Conservation (phyloP, 768 basidiomycete genomes). For the Trametes elegans region DNA sequence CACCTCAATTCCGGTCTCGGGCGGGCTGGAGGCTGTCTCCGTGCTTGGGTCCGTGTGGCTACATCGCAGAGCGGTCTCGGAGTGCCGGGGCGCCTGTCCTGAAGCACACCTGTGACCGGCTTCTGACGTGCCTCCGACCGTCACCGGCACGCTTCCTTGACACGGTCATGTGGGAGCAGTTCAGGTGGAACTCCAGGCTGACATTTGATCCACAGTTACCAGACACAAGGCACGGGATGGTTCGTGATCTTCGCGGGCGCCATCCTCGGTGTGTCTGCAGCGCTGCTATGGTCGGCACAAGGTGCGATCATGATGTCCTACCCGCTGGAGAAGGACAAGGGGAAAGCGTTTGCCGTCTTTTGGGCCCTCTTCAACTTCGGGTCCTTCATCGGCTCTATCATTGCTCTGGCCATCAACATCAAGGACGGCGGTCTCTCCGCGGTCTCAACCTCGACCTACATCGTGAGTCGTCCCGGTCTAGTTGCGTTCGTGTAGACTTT, state of each 20-base stretch:
- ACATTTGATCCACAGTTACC: constrained; percentile 30
- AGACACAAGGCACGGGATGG: constrained; percentile 37
- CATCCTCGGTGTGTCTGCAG: constrained; percentile 48
- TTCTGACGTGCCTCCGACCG: not conserved
- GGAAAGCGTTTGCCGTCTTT: constrained; percentile 48
- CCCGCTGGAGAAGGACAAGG: constrained; percentile 56
- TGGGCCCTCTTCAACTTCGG: constrained; percentile 50
- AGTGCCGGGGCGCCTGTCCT: constrained; percentile 12
- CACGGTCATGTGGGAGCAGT: not conserved
- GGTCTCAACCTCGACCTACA: constrained; percentile 40
- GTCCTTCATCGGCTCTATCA: constrained; percentile 41
- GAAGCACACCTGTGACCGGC: not conserved
- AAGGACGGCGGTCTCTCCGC: constrained; percentile 29
- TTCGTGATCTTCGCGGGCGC: constrained; percentile 51
- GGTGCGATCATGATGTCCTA: constrained; percentile 56
- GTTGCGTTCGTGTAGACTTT: not conserved
- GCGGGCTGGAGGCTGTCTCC: not conserved
- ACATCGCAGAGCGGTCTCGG: not conserved
- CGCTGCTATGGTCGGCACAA: constrained; percentile 53
- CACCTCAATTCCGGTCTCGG: not conserved
- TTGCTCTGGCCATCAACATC: constrained; percentile 44
- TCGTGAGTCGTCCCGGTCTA: constrained; percentile 27
- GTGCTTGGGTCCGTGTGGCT: not conserved
- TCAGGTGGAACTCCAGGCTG: not conserved
- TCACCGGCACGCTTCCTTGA: not conserved